phyloP scores from a whole-genome alignment of 352 stramenopile genomes.

The Lagenidium sp. region DNA sequence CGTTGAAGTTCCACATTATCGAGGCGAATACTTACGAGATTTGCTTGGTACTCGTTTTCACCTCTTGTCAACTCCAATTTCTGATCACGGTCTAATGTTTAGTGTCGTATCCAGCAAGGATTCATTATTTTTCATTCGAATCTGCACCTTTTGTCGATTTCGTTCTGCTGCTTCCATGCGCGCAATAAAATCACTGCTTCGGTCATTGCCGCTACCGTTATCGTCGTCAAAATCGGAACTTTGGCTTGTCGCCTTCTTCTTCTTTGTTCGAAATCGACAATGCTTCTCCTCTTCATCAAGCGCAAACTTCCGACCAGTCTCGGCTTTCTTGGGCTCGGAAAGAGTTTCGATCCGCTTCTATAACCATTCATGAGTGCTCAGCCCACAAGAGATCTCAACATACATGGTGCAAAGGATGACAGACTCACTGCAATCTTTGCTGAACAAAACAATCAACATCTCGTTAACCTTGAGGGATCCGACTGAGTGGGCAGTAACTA shows the following conservation, averaged over 20 bases:
- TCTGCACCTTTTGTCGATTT: slow-evolving; percentile 74
- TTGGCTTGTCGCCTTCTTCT: slow-evolving; percentile 10
- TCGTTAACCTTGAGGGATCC: no score
- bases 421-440: no score
- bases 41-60: slow-evolving; percentile 59
- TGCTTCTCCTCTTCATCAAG: slow-evolving; percentile 65
- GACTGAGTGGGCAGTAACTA: no score
- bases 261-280: slow-evolving; percentile 51
- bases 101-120: no score
- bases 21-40: slow-evolving; percentile 1
- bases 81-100: slow-evolving; percentile 21
- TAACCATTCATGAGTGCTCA: no score
- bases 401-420: no score
- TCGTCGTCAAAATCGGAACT: slow-evolving; percentile 25
- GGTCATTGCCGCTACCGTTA: slow-evolving; percentile 10
- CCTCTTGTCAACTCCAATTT: slow-evolving; percentile 62
- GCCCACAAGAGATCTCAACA: no score
- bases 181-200: slow-evolving; percentile 41
- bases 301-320: slow-evolving; percentile 39
- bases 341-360: slow-evolving; percentile 63
- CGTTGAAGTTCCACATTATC: no score
- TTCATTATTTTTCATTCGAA: no score
- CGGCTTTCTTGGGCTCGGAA: slow-evolving; percentile 34
- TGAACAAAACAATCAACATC: no score
- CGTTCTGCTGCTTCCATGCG: slow-evolving; percentile 73